Evolutionary conservation across 768 basidiomycete species (phyloP).

Genomic region (Panaeolus papilionaceus): DNA sequence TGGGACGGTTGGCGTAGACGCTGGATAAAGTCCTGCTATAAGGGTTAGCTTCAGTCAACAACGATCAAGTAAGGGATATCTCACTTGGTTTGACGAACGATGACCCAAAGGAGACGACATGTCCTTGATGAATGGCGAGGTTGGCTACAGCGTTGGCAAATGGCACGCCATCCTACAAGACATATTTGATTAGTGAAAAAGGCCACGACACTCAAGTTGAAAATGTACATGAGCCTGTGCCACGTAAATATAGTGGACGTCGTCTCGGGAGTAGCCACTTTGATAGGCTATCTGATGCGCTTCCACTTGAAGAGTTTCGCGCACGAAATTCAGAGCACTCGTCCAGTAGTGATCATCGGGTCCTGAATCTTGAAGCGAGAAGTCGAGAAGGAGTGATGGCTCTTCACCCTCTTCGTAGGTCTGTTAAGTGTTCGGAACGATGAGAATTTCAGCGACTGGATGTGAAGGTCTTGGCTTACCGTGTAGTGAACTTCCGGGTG

Average conservation of each 20-base stretch:
- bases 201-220: background rate
- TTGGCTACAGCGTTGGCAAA: slow-evolving; percentile 41
- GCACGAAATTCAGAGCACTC: slow-evolving; percentile 22
- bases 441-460: background rate
- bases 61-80: slow-evolving; percentile 9
- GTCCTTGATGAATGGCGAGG: slow-evolving; percentile 36
- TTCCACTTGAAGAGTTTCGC: slow-evolving; percentile 29
- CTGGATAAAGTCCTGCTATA: slow-evolving; percentile 27
- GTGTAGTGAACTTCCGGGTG: slow-evolving; percentile 34
- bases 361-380: background rate
- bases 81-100: slow-evolving; percentile 23
- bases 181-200: background rate
- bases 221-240: slow-evolving; percentile 26
- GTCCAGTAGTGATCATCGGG: background rate
- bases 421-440: slow-evolving; percentile 21
- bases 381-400: slow-evolving; percentile 18
- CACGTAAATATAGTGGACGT: slow-evolving; percentile 25
- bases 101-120: slow-evolving; percentile 22
- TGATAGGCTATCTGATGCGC: slow-evolving; percentile 20
- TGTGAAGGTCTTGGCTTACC: slow-evolving; percentile 19
- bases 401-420: slow-evolving; percentile 34
- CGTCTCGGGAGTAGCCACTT: slow-evolving; percentile 23
- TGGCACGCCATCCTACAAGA: slow-evolving; percentile 16
- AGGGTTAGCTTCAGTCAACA: slow-evolving; percentile 30
- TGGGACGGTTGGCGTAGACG: slow-evolving; percentile 43